These are phyloP conservation scores for Talaromyces sp. DNA, from an alignment of 2,329 filamentous ascomycete species.

Conservation along the genomic window DNA sequence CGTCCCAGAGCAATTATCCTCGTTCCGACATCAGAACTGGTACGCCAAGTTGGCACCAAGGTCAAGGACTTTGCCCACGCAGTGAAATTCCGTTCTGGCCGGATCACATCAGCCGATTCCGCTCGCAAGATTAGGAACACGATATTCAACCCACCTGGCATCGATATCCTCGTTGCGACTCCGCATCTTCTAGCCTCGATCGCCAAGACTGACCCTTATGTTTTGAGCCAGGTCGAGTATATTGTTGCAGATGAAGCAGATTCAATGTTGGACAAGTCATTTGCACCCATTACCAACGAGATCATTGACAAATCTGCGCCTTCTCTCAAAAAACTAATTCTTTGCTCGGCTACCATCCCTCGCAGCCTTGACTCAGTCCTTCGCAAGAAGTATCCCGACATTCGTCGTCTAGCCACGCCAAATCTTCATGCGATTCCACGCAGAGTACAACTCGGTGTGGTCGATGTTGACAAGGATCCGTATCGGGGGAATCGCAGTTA, in stretches of 20 bases:
- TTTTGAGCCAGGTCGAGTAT: conserved; percentile 85
- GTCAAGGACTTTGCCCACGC: conserved; percentile 78
- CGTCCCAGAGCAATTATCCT: conserved; percentile 80
- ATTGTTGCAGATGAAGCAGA: conserved; percentile 93
- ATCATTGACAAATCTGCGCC: conserved; percentile 79
- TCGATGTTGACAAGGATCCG: conserved; percentile 87
- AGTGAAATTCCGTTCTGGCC: conserved; percentile 78
- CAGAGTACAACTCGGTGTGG: conserved; percentile 85
- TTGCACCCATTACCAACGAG: conserved; percentile 72
- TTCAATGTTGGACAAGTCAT: conserved; percentile 89
- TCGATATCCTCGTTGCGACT: conserved; percentile 82
- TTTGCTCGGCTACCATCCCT: conserved; percentile 96
- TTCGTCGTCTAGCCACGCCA: conserved; percentile 82
- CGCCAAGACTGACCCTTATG: conserved; percentile 81
- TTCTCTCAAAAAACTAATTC: conserved; percentile 76
- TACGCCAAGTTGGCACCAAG: conserved; percentile 76
- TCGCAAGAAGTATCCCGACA: conserved; percentile 73
- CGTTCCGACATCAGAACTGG: conserved; percentile 87
- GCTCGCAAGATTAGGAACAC: conserved; percentile 76
- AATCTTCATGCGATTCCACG: conserved; percentile 95
- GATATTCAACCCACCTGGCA: conserved; percentile 72
- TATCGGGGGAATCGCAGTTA: conserved; percentile 90
- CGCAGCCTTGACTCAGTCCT: conserved; percentile 81
- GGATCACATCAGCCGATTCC: conserved; percentile 72
- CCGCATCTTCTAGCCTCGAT: conserved; percentile 87